phyloP scores from a whole-genome alignment of 2,329 filamentous ascomycete species.

The Zarea fungicola region DNA sequence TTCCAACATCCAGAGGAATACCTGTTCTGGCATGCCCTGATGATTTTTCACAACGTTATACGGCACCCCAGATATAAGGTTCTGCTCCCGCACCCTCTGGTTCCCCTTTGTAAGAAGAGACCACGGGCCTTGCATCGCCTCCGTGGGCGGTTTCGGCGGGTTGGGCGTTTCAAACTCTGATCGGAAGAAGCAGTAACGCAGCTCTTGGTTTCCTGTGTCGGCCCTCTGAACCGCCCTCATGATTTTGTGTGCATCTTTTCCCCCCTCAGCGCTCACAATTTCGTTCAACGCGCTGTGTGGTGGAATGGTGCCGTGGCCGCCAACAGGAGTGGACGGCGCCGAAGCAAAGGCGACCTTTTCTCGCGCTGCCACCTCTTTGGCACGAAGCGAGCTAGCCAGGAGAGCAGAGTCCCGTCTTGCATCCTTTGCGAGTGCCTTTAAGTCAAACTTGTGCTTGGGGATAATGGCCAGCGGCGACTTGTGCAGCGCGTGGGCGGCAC shows the following conservation, averaged over 20 bases:
- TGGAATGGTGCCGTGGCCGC: too few species aligned
- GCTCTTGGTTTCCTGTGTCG: slow-evolving; percentile 30
- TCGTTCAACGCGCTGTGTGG: slow-evolving; percentile 20
- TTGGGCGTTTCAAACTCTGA: slow-evolving; percentile 22
- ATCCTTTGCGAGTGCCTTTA: slow-evolving; percentile 57
- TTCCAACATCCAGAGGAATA: slow-evolving; percentile 62
- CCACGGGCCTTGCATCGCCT: slow-evolving; percentile 38
- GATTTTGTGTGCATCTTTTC: slow-evolving; percentile 40
- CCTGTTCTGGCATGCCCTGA: slow-evolving; percentile 51
- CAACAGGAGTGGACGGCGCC: neutral
- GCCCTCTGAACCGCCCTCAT: slow-evolving; percentile 48
- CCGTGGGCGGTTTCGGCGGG: slow-evolving; percentile 23
- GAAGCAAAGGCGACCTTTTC: slow-evolving; percentile 3
- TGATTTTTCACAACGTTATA: slow-evolving; percentile 39
- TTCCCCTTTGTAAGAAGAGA: slow-evolving; percentile 41
- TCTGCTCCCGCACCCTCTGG: slow-evolving; percentile 44
- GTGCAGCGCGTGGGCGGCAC: slow-evolving; percentile 40
- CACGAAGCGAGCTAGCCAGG: slow-evolving; percentile 48
- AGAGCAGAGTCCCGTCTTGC: slow-evolving; percentile 54
- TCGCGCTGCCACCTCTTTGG: slow-evolving; percentile 27
- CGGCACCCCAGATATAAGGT: slow-evolving; percentile 58
- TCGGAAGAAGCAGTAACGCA: slow-evolving; percentile 48
- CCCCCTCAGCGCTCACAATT: slow-evolving; percentile 31
- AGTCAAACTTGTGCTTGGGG: slow-evolving; percentile 56
- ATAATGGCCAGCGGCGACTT: slow-evolving; percentile 46